Evolutionary conservation across 192 early-diverging fungal species (phyloP).

Genomic region (Backusella psychrophila): DNA sequence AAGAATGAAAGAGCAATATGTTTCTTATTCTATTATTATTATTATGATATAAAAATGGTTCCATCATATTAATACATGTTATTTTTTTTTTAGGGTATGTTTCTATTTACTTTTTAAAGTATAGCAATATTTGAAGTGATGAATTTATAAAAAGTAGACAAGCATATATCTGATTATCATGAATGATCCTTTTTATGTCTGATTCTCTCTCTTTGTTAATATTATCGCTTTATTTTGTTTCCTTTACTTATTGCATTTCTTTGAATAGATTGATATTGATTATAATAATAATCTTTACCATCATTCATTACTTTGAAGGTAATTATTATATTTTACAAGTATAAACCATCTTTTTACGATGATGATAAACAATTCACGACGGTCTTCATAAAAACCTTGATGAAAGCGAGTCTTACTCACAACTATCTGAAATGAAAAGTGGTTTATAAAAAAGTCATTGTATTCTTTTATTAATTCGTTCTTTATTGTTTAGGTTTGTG

Average conservation of each 20-base stretch:
- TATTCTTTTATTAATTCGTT: background rate
- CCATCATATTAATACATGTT: background rate
- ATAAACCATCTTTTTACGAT: background rate
- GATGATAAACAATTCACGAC: conserved; percentile 34
- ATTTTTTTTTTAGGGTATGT: background rate
- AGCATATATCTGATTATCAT: conserved; percentile 59
- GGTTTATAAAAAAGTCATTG: background rate
- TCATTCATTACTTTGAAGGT: background rate
- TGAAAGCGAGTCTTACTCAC: conserved; percentile 14
- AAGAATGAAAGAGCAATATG: conserved; percentile 8
- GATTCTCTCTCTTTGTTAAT: conserved; percentile 21
- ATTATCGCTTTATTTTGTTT: background rate
- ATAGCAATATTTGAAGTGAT: conserved; percentile 28
- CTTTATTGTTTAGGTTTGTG: background rate
- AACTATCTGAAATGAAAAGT: conserved; percentile 9
- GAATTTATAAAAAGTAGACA: conserved; percentile 52
- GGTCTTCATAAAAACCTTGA: conserved; percentile 27
- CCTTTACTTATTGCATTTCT: background rate
- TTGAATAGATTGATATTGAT: background rate
- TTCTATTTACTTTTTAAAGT: background rate
- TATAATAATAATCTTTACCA: background rate
- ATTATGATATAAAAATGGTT: background rate
- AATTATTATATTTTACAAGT: background rate
- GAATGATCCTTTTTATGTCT: conserved; percentile 43
- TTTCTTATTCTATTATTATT: background rate